Evolutionary conservation across 2,329 filamentous ascomycete species (phyloP).

Genomic region (Clonostachys solani): DNA sequence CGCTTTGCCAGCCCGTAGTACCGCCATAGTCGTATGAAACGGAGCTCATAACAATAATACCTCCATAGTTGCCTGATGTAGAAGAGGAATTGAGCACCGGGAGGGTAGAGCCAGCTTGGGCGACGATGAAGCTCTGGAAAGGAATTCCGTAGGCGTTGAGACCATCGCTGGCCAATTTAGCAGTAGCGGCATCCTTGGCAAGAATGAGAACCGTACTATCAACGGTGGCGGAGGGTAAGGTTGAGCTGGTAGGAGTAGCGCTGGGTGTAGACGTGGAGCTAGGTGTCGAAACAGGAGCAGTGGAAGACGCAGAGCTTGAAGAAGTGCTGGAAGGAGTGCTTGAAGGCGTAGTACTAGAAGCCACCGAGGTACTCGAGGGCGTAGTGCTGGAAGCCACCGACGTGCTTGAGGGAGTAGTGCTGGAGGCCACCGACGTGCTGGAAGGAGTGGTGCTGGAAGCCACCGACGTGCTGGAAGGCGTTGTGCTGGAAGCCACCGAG

Average conservation of each 20-base stretch:
- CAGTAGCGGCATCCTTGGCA: slow-evolving; percentile 43
- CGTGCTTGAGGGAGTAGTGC: no score
- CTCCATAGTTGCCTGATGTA: slow-evolving; percentile 51
- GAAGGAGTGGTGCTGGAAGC: no score
- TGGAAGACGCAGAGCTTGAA: no score
- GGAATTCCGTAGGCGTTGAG: slow-evolving; percentile 59
- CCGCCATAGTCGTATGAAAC: slow-evolving; percentile 48
- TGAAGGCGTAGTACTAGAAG: no score
- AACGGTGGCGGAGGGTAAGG: slow-evolving; percentile 10
- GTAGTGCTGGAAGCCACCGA: no score
- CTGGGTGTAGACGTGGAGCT: no score
- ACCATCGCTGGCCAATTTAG: slow-evolving; percentile 44
- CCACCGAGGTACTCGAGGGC: no score
- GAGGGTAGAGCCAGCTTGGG: slow-evolving; percentile 42
- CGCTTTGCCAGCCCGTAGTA: slow-evolving; percentile 36
- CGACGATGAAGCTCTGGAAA: slow-evolving; percentile 49
- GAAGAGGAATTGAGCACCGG: slow-evolving; percentile 44
- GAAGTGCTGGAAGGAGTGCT: no score
- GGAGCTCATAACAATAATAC: slow-evolving; percentile 49
- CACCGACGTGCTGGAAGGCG: no score
- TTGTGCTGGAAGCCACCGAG: no score
- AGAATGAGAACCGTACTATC: slow-evolving; percentile 51
- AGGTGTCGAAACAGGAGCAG: no score
- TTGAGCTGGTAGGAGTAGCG: neutral
- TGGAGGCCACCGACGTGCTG: no score